Evolutionary conservation across 78 protist genomes (phyloP).

Genomic region (Dictyostelium citrinum): DNA sequence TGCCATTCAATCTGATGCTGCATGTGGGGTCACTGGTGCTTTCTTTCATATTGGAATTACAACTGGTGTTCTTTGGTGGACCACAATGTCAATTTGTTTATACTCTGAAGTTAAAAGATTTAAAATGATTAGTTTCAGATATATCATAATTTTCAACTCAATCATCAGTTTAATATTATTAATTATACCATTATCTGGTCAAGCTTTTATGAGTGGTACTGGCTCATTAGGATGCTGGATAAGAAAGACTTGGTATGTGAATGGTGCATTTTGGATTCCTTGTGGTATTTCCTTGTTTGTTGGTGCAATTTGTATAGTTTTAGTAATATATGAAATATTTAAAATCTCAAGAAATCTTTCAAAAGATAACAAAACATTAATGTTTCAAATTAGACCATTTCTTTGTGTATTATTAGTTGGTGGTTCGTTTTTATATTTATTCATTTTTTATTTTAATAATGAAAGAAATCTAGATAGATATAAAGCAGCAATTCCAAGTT

Average conservation of each 20-base stretch:
- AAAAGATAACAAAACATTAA: slow-evolving; percentile 16
- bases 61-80: slow-evolving; percentile 42
- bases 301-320: slow-evolving; percentile 6
- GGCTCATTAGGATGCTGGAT: slow-evolving; percentile 37
- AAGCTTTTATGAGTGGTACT: background rate
- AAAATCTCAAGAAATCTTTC: background rate
- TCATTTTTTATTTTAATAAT: slow-evolving; percentile 6
- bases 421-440: slow-evolving; percentile 18
- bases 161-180: background rate
- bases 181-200: background rate
- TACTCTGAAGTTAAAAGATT: slow-evolving; percentile 3
- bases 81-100: slow-evolving; percentile 33
- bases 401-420: slow-evolving; percentile 15
- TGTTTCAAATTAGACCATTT: slow-evolving; percentile 41
- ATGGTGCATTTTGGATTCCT: slow-evolving; percentile 30
- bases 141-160: background rate
- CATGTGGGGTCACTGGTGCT: slow-evolving; percentile 20
- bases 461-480: background rate
- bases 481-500: background rate
- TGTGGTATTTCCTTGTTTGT: background rate
- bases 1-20: slow-evolving; percentile 25
- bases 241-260: background rate
- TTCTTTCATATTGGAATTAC: slow-evolving; percentile 15
- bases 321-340: background rate
- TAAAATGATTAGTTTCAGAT: background rate